phyloP scores from a whole-genome alignment of 108 stramenopile species.

The Cyclostephanos invisitatus region DNA sequence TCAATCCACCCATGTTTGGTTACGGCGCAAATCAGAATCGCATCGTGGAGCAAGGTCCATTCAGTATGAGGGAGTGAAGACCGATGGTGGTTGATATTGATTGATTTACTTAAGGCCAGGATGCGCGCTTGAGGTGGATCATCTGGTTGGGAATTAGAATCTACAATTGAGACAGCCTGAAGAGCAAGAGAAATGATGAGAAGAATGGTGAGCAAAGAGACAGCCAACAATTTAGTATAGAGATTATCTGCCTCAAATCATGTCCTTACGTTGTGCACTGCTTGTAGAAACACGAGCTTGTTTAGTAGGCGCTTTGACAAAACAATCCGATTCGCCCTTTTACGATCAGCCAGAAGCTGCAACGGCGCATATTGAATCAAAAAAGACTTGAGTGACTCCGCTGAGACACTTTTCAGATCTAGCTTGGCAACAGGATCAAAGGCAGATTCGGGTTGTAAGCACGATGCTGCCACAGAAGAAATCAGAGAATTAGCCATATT shows the following conservation, averaged over 20 bases:
- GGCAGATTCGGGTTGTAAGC: conserved; percentile 27
- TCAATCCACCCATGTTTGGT: conserved; percentile 87
- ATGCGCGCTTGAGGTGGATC: conserved; percentile 27
- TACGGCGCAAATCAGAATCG: conserved; percentile 65
- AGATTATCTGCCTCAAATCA: background rate
- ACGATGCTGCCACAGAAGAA: conserved; percentile 31
- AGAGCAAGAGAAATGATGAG: background rate
- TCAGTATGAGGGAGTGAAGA: conserved; percentile 69
- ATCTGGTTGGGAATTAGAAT: conserved; percentile 18
- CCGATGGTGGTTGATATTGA: conserved; percentile 24
- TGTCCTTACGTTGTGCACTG: conserved; percentile 23
- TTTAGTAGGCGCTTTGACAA: conserved; percentile 49
- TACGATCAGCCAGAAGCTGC: conserved; percentile 68
- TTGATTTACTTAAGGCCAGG: conserved; percentile 32
- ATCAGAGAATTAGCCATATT: conserved; percentile 57
- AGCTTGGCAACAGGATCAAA: conserved; percentile 8
- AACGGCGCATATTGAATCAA: conserved; percentile 65
- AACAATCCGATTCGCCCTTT: conserved; percentile 37
- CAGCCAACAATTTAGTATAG: background rate
- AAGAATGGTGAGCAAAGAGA: background rate
- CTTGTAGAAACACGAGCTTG: conserved; percentile 31
- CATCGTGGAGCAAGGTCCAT: conserved; percentile 78
- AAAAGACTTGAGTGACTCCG: conserved; percentile 51
- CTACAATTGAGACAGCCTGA: conserved; percentile 15
- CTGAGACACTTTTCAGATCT: conserved; percentile 33